phyloP scores from a whole-genome alignment of 78 protist species.

The Parvularia atlantis region DNA sequence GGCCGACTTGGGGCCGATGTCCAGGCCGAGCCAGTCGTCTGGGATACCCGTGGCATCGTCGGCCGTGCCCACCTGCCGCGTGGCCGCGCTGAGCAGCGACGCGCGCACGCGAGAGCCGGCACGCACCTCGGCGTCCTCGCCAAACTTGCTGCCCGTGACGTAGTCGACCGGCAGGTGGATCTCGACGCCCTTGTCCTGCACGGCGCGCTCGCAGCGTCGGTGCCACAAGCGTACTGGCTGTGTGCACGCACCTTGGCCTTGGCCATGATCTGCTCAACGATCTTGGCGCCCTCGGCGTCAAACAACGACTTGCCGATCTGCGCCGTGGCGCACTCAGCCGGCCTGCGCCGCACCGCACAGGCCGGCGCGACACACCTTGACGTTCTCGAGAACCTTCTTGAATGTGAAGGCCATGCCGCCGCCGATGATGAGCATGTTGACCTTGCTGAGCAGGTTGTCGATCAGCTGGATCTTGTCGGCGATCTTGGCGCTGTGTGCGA shows the following conservation, averaged over 20 bases:
- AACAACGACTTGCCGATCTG: slow-evolving; percentile 74
- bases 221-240: neutral
- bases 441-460: slow-evolving; percentile 81
- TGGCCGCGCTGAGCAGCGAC: no score
- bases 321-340: neutral
- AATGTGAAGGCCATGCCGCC: slow-evolving; percentile 99
- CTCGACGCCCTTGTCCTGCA: slow-evolving; percentile 38
- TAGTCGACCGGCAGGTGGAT: slow-evolving; percentile 84
- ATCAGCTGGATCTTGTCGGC: slow-evolving; percentile 95
- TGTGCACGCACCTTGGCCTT: slow-evolving; percentile 52
- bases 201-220: neutral
- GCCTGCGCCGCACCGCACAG: neutral
- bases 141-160: slow-evolving; percentile 68
- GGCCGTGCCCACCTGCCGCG: no score
- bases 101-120: no score
- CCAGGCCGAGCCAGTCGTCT: slow-evolving; percentile 95
- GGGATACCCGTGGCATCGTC: slow-evolving; percentile 70
- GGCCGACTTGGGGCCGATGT: slow-evolving; percentile 88
- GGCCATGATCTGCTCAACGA: slow-evolving; percentile 61
- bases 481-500: slow-evolving; percentile 55
- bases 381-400: slow-evolving; percentile 61
- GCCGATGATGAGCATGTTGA: slow-evolving; percentile 90
- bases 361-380: neutral
- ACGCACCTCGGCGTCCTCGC: slow-evolving; percentile 43
- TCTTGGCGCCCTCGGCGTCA: slow-evolving; percentile 72